Evolutionary conservation across 1,139 yeast species (phyloP).

Genomic region (Suhomyces maxii): DNA sequence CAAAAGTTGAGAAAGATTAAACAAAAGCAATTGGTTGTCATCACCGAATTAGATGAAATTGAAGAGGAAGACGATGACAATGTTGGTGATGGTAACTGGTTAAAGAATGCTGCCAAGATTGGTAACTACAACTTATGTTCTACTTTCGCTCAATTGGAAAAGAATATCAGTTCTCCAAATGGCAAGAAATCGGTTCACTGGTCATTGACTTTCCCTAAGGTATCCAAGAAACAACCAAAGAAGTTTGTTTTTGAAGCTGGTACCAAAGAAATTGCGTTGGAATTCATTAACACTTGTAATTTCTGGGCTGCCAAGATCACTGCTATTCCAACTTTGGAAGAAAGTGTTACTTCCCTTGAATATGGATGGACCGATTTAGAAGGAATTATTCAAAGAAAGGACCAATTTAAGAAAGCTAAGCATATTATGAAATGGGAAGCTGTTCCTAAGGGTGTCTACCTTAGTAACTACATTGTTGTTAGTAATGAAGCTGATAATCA

Average conservation of each 20-base stretch:
- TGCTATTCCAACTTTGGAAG: constrained; percentile 66
- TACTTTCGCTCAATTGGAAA: constrained; percentile 47
- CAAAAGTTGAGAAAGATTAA: constrained; percentile 32
- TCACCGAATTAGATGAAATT: constrained; percentile 16
- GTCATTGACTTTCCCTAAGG: constrained; percentile 44
- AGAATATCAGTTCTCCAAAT: constrained; percentile 11
- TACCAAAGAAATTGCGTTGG: constrained; percentile 65
- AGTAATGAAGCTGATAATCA: constrained; percentile 19
- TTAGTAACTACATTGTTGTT: constrained; percentile 35
- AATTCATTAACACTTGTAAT: constrained; percentile 75
- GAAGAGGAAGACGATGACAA: constrained; percentile 23
- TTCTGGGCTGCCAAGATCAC: constrained; percentile 90
- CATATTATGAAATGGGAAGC: constrained; percentile 44
- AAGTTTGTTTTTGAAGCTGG: constrained; percentile 58
- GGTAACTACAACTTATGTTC: constrained; percentile 53
- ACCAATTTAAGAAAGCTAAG: constrained; percentile 37
- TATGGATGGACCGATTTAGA: constrained; percentile 75
- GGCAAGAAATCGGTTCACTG: constrained; percentile 24
- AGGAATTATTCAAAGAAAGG: constrained; percentile 29
- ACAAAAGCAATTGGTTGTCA: constrained; percentile 21
- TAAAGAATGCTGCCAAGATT: constrained; percentile 49
- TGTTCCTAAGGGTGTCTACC: constrained; percentile 43
- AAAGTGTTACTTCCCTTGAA: constrained; percentile 69
- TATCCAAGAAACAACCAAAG: constrained; percentile 34
- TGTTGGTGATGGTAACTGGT: constrained; percentile 72